Evolutionary conservation across 805 yeast species (phyloP), one percentile per base, ranked within the genome.

Genomic region (Brettanomyces custersianus): DNA sequence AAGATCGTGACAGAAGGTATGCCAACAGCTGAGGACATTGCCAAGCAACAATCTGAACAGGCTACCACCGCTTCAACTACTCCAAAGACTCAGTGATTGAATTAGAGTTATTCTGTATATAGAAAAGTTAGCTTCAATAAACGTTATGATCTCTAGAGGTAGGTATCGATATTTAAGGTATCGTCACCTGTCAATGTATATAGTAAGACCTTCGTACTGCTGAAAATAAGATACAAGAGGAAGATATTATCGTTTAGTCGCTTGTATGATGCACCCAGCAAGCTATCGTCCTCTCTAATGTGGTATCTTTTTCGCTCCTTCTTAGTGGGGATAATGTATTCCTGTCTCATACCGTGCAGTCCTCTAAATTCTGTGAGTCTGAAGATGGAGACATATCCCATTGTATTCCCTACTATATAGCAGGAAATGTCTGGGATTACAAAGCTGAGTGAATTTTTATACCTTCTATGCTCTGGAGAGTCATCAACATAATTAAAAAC

Each of bases 1-100:
- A 86, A 85, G 63, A 69, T 84, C 48, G 77, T 87, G 35, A 81
- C 83, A 46, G 94, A 87, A 53, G 94, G 85, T 45, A 65, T 78
- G 46, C 88, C 90, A 47, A 68, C 73, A 28, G 80, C 86, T 35
- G 92, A 81, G 59, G 84, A 78, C 46, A 53, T 60, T 40, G 63
- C 64, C 16, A 54, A 49, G 42, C 60, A 59, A 38, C 62, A 59
- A 40, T 59, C 58, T 31, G 54, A 39, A 23, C 22, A 29, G 8
- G 35, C 35, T 7, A 29, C 31, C n/a, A 5, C 31, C n/a, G 9
- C 31, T 18, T 27, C 24, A 17, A n/a, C 25, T 8, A n/a, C 34
- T 18, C 7, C 27, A 10, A 13, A 17, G 15, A 8, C 28, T 12
- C 7, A 25, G 31, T 29, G 21, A 29, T 15, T 16, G 12, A 29